Evolutionary conservation across 1,284 basidiomycete species (phyloP), one percentile per base, ranked within the genome.

Genomic region (Cryptococcus sp.): DNA sequence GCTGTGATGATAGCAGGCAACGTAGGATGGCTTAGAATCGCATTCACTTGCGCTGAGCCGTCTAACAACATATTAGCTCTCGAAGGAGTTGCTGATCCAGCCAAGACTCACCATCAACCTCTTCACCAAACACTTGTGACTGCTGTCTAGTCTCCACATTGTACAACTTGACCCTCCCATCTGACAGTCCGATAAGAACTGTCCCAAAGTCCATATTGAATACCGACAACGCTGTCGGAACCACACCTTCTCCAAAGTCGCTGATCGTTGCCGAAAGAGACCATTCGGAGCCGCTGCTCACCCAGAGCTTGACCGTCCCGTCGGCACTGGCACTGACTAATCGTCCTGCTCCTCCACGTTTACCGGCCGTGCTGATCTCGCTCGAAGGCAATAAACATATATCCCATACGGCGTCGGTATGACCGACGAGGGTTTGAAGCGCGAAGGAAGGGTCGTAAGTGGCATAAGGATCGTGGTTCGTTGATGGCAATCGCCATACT

Each of bases 391-490:
- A 60, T 13, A 82, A 62, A 19, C 89, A 88, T 50, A 98, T 81
- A 73, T 94, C 94, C 94, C 95, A 98, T 13, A 98, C 89, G 3
- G 91, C 91, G 74, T 98, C 93, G 1, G 91, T 91, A 74, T 96
- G 92, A 1, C 93, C 93, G 41, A 94, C 86, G 31, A 98, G 84
- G 62, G 89, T 88, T 39, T 89, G 89, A 41, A 89, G 83, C 41
- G 87, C 83, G 19, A 87, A 84, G 3, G 86, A 86, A 53, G 88
- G 84, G 67, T 98, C 93, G 74, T 90, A 93, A 0, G 92, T 87
- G 8, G 90, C 90, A 76, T 97, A 97, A 3, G 80, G 78, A 86
- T 93, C 72, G 85, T 91, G 79, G 86, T 70, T 61, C 1, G 84
- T 77, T 13, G 84, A 68, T 7, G 93, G 92, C 47, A 96, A 80